These are phyloP conservation scores for Neurospora sp. DNA, from an alignment of 495 filamentous ascomycete genomes.

Conservation along the genomic window DNA sequence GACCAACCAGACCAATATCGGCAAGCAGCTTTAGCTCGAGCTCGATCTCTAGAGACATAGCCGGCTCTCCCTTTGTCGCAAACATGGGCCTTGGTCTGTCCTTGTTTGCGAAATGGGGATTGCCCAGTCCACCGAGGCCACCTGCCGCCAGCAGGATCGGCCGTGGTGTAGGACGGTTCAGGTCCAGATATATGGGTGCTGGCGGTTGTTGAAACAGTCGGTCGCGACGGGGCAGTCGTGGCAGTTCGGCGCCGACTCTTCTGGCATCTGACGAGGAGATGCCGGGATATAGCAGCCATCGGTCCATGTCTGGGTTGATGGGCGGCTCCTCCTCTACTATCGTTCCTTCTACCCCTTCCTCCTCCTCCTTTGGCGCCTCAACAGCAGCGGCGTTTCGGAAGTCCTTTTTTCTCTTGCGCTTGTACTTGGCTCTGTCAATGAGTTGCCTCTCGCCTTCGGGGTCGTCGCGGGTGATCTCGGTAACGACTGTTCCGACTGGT, in stretches of 20 bases:
- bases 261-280: conserved; percentile 57
- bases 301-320: conserved; percentile 41
- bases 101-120: conserved; percentile 79
- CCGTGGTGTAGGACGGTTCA: conserved; percentile 66
- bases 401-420: conserved; percentile 19
- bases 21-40: conserved; percentile 92
- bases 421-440: conserved; percentile 2
- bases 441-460: conserved; percentile 56
- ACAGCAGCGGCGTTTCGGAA: conserved; percentile 14
- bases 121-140: conserved; percentile 80
- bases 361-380: conserved; percentile 14
- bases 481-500: conserved; percentile 83
- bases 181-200: conserved; percentile 68
- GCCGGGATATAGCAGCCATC: conserved; percentile 80
- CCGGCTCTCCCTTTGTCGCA: conserved; percentile 75
- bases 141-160: conserved; percentile 89
- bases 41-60: conserved; percentile 67
- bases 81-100: conserved; percentile 64
- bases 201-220: conserved; percentile 53
- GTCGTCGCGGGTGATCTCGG: conserved; percentile 70
- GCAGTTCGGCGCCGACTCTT: conserved; percentile 38
- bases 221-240: conserved; percentile 46
- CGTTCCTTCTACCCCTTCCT: conserved; percentile 17
- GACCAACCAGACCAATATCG: conserved; percentile 86
- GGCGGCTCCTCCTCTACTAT: conserved; percentile 7